Conservation (phyloP, 768 basidiomycete species). For the Tricholoma matsutake region DNA sequence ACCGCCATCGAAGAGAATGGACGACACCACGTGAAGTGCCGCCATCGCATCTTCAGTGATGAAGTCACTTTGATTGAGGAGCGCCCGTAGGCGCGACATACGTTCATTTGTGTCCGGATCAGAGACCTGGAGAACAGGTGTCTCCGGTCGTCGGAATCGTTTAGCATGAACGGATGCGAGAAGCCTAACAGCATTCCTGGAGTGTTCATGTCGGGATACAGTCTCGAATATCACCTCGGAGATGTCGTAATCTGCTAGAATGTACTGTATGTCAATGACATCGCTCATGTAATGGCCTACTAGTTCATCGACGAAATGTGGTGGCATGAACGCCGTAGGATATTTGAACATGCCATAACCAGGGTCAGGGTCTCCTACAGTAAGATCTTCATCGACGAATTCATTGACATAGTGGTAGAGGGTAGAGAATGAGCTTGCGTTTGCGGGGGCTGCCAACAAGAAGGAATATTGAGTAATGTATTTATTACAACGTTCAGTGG, state of each 20-base stretch:
- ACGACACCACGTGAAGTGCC: conserved; percentile 71
- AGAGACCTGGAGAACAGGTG: conserved; percentile 22
- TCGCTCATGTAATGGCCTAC: conserved; percentile 52
- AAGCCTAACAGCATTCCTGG: conserved; percentile 58
- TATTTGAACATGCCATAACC: not conserved
- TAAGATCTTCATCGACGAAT: not conserved
- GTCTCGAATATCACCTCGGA: conserved; percentile 48
- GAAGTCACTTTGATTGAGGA: conserved; percentile 22
- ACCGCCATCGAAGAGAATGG: conserved; percentile 77
- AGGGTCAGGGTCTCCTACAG: not conserved
- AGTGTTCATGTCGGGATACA: conserved; percentile 42
- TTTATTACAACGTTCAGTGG: conserved; percentile 66
- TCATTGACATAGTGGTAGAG: conserved; percentile 19
- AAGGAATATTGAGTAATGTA: conserved; percentile 57
- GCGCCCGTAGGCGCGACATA: conserved; percentile 23
- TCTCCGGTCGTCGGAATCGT: conserved; percentile 19
- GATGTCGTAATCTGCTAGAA: conserved; percentile 54
- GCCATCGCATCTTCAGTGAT: conserved; percentile 75
- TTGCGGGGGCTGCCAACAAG: conserved; percentile 23
- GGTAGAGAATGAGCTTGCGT: conserved; percentile 26
- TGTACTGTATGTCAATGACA: conserved; percentile 67
- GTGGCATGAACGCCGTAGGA: conserved; percentile 16
- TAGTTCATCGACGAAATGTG: conserved; percentile 24
- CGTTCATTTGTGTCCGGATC: conserved; percentile 17
- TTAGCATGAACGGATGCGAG: conserved; percentile 57